These are phyloP conservation scores for Babesia sp. DNA, from an alignment of 169 alveolate genomes.

Conservation along the genomic window DNA sequence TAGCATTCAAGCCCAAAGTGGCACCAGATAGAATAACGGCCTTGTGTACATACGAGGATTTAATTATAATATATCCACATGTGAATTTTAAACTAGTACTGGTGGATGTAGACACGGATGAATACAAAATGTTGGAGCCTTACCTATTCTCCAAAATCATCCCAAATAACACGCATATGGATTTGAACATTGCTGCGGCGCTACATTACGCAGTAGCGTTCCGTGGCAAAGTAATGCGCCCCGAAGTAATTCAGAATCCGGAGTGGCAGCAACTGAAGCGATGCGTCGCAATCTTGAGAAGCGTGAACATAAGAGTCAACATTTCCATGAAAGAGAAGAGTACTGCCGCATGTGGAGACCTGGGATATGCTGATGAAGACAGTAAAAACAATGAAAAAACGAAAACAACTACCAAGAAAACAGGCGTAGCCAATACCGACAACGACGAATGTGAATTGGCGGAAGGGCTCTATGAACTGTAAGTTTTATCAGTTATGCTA, in stretches of 20 bases:
- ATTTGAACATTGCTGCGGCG: constrained; percentile 73
- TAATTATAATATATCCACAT: constrained; percentile 53
- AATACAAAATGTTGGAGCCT: constrained; percentile 56
- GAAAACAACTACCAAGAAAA: not conserved
- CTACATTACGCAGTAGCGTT: constrained; percentile 68
- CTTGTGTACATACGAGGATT: constrained; percentile 68
- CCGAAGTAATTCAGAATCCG: constrained; percentile 24
- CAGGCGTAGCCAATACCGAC: not conserved
- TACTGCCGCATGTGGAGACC: not conserved
- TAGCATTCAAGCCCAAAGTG: constrained; percentile 58
- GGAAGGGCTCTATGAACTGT: not conserved
- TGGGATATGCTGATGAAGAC: not conserved
- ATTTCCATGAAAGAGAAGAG: not conserved
- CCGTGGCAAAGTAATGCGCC: constrained; percentile 52
- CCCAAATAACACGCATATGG: constrained; percentile 75
- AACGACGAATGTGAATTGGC: not conserved
- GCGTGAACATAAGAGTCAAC: constrained; percentile 53
- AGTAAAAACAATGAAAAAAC: not conserved
- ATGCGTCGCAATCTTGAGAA: constrained; percentile 19
- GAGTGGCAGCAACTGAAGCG: constrained; percentile 65
- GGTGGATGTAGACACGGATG: constrained; percentile 65
- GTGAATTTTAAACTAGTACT: constrained; percentile 63
- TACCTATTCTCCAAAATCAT: constrained; percentile 38
- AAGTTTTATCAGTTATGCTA: not conserved
- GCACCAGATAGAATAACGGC: constrained; percentile 75